Percentiles rank a stretch among this genome's conserved stretches.
Evolutionary conservation across 345 rosid species (phyloP).

Genomic region (Eucalyptus pumila): DNA sequence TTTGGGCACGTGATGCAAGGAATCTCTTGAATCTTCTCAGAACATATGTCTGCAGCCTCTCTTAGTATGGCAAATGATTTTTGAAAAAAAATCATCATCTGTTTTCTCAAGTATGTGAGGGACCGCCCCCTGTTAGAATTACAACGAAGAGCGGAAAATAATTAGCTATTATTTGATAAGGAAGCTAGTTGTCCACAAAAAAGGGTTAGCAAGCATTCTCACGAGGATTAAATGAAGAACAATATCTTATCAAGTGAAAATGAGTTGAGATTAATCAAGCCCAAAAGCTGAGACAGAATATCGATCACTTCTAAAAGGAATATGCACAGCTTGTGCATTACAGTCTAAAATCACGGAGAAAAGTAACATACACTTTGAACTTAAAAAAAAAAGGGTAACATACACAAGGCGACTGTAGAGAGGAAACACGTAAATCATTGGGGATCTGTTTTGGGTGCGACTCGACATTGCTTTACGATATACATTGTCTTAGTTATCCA

Average conservation of each 20-base stretch:
- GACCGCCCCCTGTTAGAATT: slow-evolving; percentile 48
- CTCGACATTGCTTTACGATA: background rate
- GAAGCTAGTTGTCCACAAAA: background rate
- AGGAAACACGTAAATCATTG: background rate
- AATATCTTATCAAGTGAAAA: background rate
- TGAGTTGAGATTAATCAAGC: background rate
- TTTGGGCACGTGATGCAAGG: slow-evolving; percentile 18
- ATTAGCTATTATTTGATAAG: background rate
- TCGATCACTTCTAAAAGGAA: too few relatives aligned
- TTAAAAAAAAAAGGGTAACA: background rate
- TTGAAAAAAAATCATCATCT: background rate
- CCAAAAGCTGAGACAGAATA: background rate
- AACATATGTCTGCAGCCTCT: slow-evolving; percentile 35
- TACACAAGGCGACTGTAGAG: background rate
- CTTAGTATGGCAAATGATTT: slow-evolving; percentile 1
- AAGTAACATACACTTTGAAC: too few relatives aligned
- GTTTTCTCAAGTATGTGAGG: slow-evolving; percentile 55
- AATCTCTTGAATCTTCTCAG: slow-evolving; percentile 39
- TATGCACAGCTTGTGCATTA: too few relatives aligned
- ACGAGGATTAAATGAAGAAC: background rate
- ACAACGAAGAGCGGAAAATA: background rate
- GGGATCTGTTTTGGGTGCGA: background rate
- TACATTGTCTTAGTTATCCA: background rate
- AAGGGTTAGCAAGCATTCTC: background rate
- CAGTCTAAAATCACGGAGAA: too few relatives aligned